Evolutionary conservation across 345 rosid species (phyloP).

Genomic region (Syzygium aromaticum): DNA sequence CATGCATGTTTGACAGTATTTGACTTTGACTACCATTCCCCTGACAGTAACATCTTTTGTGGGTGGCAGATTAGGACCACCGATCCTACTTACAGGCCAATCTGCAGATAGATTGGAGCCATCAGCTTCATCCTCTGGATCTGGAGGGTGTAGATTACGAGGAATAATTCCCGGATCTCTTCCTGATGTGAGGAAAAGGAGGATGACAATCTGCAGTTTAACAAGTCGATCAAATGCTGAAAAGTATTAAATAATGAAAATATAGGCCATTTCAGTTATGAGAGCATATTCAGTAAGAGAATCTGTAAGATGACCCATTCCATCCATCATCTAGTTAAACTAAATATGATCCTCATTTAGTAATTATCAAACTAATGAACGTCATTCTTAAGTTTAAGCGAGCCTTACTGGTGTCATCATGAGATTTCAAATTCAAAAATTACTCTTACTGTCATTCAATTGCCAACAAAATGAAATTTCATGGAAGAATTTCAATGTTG

Average conservation of each 20-base stretch:
- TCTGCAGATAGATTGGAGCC: slow-evolving; percentile 33
- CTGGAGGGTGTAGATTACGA: slow-evolving; percentile 72
- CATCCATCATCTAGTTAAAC: not conserved
- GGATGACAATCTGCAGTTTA: slow-evolving; percentile 47
- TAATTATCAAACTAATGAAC: not conserved
- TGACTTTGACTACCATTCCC: slow-evolving; percentile 57
- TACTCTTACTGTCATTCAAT: not conserved
- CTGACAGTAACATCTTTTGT: slow-evolving; percentile 64
- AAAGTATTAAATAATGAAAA: not conserved
- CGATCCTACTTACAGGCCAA: slow-evolving; percentile 33
- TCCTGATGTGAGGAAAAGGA: slow-evolving; percentile 80
- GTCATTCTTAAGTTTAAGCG: not conserved
- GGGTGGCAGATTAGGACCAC: slow-evolving; percentile 42
- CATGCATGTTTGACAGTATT: slow-evolving; percentile 92
- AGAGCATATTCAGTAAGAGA: not conserved
- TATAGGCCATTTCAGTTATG: not conserved
- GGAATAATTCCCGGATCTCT: slow-evolving; percentile 97
- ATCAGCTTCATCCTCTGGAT: slow-evolving; percentile 50
- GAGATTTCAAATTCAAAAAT: not conserved
- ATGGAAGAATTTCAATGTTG: not conserved
- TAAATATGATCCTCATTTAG: not conserved
- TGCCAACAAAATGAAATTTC: not conserved
- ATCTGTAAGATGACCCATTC: not conserved
- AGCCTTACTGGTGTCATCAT: not conserved
- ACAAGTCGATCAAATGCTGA: slow-evolving; percentile 2